Evolutionary conservation across 23 red algal species (phyloP).

Genomic region (Gracilaria gracilis): DNA sequence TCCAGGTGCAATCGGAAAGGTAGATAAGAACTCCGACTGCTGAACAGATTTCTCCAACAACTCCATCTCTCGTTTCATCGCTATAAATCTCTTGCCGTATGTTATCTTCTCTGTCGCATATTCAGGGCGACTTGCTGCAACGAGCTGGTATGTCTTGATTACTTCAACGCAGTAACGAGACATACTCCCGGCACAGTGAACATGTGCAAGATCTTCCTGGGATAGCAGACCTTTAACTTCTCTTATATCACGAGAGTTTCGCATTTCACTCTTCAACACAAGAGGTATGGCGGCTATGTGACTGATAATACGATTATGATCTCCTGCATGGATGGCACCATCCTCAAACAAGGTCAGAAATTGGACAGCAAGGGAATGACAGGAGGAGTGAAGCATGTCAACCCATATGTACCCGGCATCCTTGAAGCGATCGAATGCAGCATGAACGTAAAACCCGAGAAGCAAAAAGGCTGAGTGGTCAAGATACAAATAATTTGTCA

Average conservation of each 20-base stretch:
- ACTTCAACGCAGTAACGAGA: slow-evolving; percentile 46
- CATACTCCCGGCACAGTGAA: slow-evolving; percentile 39
- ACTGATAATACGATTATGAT: slow-evolving; percentile 45
- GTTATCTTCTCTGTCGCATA: background rate
- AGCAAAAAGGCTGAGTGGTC: slow-evolving; percentile 32
- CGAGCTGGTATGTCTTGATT: slow-evolving; percentile 10
- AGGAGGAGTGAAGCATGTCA: slow-evolving; percentile 11
- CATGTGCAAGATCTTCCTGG: slow-evolving; percentile 33
- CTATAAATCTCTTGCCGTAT: slow-evolving; percentile 5
- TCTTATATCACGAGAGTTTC: slow-evolving; percentile 36
- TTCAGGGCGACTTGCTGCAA: slow-evolving; percentile 12
- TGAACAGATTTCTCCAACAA: slow-evolving; percentile 24
- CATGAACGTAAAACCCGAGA: slow-evolving; percentile 45
- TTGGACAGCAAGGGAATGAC: slow-evolving; percentile 45
- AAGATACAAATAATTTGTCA: background rate
- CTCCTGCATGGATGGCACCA: slow-evolving; percentile 32
- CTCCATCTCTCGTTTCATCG: slow-evolving; percentile 28
- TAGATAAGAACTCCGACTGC: background rate
- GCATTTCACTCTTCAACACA: slow-evolving; percentile 36
- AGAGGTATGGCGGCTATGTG: slow-evolving; percentile 50
- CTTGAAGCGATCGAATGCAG: slow-evolving; percentile 36
- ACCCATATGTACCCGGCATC: slow-evolving; percentile 34
- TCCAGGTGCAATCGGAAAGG: slow-evolving; percentile 48
- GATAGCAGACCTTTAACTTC: slow-evolving; percentile 48
- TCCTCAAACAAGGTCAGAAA: slow-evolving; percentile 15